Base-by-base conservation (phyloP, 2,329 filamentous ascomycete genomes). In the Xylariaceae sp. region DNA sequence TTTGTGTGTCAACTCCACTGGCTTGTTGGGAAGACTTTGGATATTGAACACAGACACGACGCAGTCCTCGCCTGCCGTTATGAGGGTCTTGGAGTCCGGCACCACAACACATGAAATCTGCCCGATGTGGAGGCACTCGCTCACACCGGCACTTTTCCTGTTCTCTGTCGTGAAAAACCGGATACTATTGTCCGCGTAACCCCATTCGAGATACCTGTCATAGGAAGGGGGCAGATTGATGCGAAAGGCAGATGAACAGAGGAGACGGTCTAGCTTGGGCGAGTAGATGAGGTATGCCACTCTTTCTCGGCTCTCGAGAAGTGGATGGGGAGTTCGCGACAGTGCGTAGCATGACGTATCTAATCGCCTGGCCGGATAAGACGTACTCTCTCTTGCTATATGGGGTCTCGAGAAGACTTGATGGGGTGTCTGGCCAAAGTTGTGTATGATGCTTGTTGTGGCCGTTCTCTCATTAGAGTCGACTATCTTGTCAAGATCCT, bases 361-460 rank as follows among this genome's bases (percentile, higher is more conserved):
- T 0, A 99, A 76, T 50, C 90, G 82, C 51, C 82, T 83, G 3
- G 80, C 75, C 5, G 83, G 84, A 49, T 84, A 81, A 18, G 82
- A 76, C 5, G 80, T 72, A 50, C 88, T 81, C 59, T 96, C 91
- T 13, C 87, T 82, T n/a, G 81, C 73, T 3, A 88, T 86, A 69
- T 99, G 94, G 12, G 88, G 79, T 53, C 87, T 87, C 42, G 84
- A 82, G 68, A 97, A 99, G 14, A 97, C 88, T 68, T 99, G 95
- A 62, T 95, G 89, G 1, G 95, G 94, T 1, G 95, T 99, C 69
- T 99, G 94, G 0, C 94, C 94, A 69, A 99, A 99, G 63, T 97
- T 97, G 71, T 99, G 93, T 62, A 99, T 97, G 60, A 97, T 96
- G 33, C 90, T 90, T 48, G 96, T 97, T 0, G 91, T 93, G 5